A percentile compares a stretch with the other conserved stretches of the same genome.
Conservation (phyloP, 352 stramenopile species). For the Peronospora belbahrii region DNA sequence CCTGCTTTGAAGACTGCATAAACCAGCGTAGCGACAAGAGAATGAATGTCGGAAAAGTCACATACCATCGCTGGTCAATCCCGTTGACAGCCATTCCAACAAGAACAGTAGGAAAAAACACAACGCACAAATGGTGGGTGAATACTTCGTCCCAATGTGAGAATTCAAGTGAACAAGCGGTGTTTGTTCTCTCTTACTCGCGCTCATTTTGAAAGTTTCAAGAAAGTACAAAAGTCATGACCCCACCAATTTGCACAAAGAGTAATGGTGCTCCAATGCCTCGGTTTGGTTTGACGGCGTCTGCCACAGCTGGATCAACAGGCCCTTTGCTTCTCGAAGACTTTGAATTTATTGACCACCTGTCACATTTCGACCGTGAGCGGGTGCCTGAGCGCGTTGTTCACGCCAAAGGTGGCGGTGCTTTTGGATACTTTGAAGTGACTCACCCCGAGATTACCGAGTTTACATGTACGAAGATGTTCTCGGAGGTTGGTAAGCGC, state of each 20-base stretch:
- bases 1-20: no score
- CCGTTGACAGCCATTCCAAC: no score
- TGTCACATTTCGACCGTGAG: constrained; percentile 30
- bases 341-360: constrained; percentile 30
- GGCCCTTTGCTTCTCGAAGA: constrained; percentile 22
- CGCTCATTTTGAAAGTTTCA: background rate
- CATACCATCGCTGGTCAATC: no score
- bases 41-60: no score
- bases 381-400: constrained; percentile 30
- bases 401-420: constrained; percentile 49
- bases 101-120: no score
- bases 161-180: no score
- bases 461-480: constrained; percentile 77
- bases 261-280: constrained; percentile 27
- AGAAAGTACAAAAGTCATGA: constrained; percentile 9
- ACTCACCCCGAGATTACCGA: constrained; percentile 52
- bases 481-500: constrained; percentile 64
- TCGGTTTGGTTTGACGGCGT: constrained; percentile 20
- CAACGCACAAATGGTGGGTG: no score
- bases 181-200: no score
- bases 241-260: constrained; percentile 18
- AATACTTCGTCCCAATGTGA: no score
- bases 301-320: constrained; percentile 18
- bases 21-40: no score
- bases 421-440: constrained; percentile 90